Base-by-base conservation (phyloP, 1,284 basidiomycete species). In the Apiotrichum mycotoxinovorans region DNA sequence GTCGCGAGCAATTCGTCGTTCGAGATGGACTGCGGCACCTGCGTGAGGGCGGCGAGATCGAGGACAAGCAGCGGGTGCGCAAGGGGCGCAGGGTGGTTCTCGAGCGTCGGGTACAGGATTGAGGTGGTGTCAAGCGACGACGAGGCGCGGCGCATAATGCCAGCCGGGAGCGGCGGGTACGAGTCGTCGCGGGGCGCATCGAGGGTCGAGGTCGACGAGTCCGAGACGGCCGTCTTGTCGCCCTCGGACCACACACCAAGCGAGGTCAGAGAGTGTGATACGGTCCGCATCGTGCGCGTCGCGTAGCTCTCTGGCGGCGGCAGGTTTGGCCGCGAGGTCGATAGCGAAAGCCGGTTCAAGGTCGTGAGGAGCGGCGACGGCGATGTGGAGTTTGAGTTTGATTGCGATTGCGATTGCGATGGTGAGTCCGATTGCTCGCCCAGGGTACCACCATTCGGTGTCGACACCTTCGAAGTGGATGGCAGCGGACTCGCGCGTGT, bases 1-100 rank as follows among this genome's bases (percentile, higher is more conserved):
- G 58, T 59, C 4, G 61, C 54, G 46, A 69, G 68, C 7, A 72
- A 52, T 30, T 66, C 62, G 18, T 71, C 71, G 45, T 71, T 65
- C 9, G 42, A 61, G 33, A 69, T 44, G 3, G 53, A 46, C 1
- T 54, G 33, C 2, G 66, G 62, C 2, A 67, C 58, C 4, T 50
- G 50, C 4, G 56, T 56, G 37, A 70, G 58, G 3, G 64, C 52
- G 0, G 69, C 54, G 3, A 71, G 53, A 22, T 67, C 65, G 25
- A 70, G 55, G 4, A 70, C 66, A 33, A 71, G 59, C 11, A 69
- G 57, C n/a, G 66, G 66, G 8, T 60, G 51, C 8, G 45, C 49
- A n/a, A 60, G 35, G 18, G 57, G 55, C 7, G 45, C 34, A 7
- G 57, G 58, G 50, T 63, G 57, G 50, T 57, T 60, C 38, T 57